Base-by-base conservation (phyloP, 805 yeast species). In the Sugiyamaella americana region DNA sequence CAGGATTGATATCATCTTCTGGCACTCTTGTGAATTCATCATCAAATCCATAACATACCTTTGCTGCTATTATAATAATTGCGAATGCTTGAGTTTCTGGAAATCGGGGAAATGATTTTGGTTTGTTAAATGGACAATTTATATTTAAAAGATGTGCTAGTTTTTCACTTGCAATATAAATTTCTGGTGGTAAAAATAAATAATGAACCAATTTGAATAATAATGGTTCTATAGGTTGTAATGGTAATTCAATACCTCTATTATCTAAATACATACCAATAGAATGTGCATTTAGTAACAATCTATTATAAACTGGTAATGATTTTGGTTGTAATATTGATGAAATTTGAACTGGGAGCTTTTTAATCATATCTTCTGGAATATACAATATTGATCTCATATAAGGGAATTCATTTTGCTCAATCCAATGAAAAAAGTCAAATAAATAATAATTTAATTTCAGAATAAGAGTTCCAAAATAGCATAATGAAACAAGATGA, bases 171-270 rank as follows among this genome's bases (percentile, higher is more conserved):
- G 48, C 52, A 10, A 48, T 30, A 37, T 73, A 72, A 2, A 81
- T 55, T 35, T 74, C 75, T 2, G 80, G 69, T 1, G 88, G 77
- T 4, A 80, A 52, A 13, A 74, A 58, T 37, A 74, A 53, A 37
- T 74, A 74, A 2, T 69, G 60, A 2, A 73, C 62, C 1, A 70
- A 48, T 47, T 68, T 67, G 45, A 76, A 64, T 2, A 78, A 39
- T 4, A 74, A 53, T 2, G 76, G 74, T 18, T 60, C 62, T 50
- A 26, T 13, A 26, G 32, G 32, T 13, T 26, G 32, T 8, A 13
- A 13, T 26, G 32, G 32, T 8, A 26, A 26, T 8, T 8, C 13
- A 8, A 26, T 13, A 8, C 32, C 32, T n/a, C n/a, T n/a, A n/a
- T n/a, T n/a, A n/a, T n/a, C n/a, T n/a, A n/a, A n/a, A n/a, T n/a